Evolutionary conservation across 306 rosid genomes (phyloP).

Genomic region (Styphnolobium japonicum): DNA sequence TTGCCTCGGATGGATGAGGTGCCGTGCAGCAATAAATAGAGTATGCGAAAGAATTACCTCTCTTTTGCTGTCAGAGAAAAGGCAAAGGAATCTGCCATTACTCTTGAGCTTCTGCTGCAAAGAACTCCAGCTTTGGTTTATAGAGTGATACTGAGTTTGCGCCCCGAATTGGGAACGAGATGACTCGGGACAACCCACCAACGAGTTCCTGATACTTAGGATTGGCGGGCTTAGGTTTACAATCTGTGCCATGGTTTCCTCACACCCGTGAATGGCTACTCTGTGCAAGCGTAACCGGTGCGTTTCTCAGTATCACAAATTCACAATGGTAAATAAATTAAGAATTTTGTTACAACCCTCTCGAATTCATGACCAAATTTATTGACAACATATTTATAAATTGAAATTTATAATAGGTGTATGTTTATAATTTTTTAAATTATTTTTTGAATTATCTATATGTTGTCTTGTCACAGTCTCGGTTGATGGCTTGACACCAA

Average conservation of each 20-base stretch:
- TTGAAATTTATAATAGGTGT: no score
- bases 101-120: constrained; percentile 52
- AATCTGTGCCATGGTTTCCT: constrained; percentile 51
- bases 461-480: no score
- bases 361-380: no score
- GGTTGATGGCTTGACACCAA: no score
- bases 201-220: constrained; percentile 16
- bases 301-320: not conserved
- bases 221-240: constrained; percentile 55
- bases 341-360: no score
- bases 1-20: no score
- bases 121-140: constrained; percentile 36
- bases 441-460: no score
- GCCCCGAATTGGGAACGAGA: constrained; percentile 24
- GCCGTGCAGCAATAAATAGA: no score
- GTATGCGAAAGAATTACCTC: constrained; percentile 42
- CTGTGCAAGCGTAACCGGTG: not conserved
- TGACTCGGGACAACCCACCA: constrained; percentile 2
- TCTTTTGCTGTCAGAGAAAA: constrained; percentile 66
- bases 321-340: no score
- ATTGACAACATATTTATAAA: no score
- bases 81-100: constrained; percentile 65
- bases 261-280: not conserved
- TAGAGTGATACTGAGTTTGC: constrained; percentile 18
- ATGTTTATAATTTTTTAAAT: no score